A percentile compares a stretch with the other conserved stretches of the same genome.
Conservation (phyloP, 2,329 filamentous ascomycete species). For the Verticillium albo-atrum region DNA sequence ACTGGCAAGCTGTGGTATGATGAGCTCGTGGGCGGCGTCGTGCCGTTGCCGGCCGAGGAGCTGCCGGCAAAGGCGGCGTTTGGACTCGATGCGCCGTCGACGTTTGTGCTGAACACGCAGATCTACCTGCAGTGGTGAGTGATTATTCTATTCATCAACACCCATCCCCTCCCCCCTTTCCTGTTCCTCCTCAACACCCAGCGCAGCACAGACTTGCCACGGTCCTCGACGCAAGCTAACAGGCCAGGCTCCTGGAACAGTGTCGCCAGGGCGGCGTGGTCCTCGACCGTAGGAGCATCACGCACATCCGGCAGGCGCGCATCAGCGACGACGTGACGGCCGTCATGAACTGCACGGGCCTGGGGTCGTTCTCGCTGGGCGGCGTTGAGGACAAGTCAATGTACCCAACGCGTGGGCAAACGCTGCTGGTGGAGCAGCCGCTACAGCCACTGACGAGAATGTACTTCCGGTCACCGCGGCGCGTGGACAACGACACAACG, state of each 20-base stretch:
- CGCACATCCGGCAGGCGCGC: constrained; percentile 69
- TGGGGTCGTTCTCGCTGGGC: constrained; percentile 70
- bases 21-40: constrained; percentile 29
- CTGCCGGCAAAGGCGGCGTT: constrained; percentile 28
- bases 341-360: constrained; percentile 80
- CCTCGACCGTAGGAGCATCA: constrained; percentile 57
- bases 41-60: constrained; percentile 18
- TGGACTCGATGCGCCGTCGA: constrained; percentile 25
- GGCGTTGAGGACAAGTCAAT: constrained; percentile 75
- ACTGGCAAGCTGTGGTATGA: constrained; percentile 34
- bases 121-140: constrained; percentile 39
- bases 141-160: neutral
- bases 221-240: too few relatives aligned
- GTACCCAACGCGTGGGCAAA: constrained; percentile 73
- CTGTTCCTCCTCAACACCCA: constrained; percentile 78
- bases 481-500: constrained; percentile 33
- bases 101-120: constrained; percentile 61
- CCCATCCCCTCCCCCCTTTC: too few relatives aligned
- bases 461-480: constrained; percentile 9
- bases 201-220: too few relatives aligned
- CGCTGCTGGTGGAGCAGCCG: constrained; percentile 30
- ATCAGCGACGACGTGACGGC: constrained; percentile 48
- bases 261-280: constrained; percentile 70
- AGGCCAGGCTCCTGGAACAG: constrained; percentile 59
- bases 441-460: constrained; percentile 21